Evolutionary conservation across 176 grass and related monocot genomes (phyloP), one percentile per base, ranked within the genome.

Genomic region (Zizania latifolia): DNA sequence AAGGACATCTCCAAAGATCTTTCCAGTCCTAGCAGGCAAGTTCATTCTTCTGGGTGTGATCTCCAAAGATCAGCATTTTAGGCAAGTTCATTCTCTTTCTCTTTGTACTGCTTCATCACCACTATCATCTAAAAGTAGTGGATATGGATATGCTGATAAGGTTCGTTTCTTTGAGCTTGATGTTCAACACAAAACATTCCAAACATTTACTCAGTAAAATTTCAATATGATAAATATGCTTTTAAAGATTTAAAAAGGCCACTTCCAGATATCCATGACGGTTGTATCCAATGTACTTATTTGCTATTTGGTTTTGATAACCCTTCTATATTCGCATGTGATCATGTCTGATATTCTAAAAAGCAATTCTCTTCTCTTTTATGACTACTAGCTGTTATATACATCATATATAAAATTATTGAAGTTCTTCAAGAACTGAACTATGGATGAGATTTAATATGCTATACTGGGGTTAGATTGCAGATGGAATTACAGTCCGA

Each of bases 401-500:
- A 23, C 5, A 82, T 30, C 43, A 7, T 39, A 78, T 7, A 31
- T 26, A 77, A 67, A 48, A 46, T 82, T 64, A 27, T 19, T 32
- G 59, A 75, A 80, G 40, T 70, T 53, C 38, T 77, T 84, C 75
- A 65, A 77, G 8, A 38, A 45, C 26, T 85, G 55, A 65, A 34
- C 34, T 69, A 58, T 10, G 22, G 28, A 38, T 65, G 24, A 13
- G 22, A 30, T 50, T 82, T 86, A 54, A 89, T 80, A 9, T 79
- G 48, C 41, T 86, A 58, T 75, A 51, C 41, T 34, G 45, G 44
- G 32, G 31, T 83, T 78, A 99, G 95, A 99, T 99, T 82, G 86
- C 96, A 92, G 96, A 99, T 85, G 96, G 92, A 65, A 99, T 99
- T 92, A 99, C 96, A 33, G 75, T 99, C 21, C 85, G 95, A 88